Evolutionary conservation across 441 rosid species (phyloP).

Genomic region (Lepidium campestre): DNA sequence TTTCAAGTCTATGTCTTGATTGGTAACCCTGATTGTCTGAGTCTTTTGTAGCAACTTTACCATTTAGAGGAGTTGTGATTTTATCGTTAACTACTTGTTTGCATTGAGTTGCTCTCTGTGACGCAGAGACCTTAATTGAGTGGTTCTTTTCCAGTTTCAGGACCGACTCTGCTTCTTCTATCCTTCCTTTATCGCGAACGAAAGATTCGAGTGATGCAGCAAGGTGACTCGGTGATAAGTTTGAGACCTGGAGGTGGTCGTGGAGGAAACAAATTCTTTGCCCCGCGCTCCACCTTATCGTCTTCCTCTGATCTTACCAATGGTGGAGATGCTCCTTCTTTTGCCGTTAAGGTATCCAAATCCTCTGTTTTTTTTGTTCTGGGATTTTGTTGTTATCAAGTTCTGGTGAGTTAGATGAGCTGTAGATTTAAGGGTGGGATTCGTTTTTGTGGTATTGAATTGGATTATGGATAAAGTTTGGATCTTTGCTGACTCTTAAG

Average conservation of each 20-base stretch:
- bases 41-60: background rate
- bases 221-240: conserved; percentile 21
- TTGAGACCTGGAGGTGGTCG: conserved; percentile 33
- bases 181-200: background rate
- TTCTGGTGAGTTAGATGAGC: background rate
- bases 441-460: background rate
- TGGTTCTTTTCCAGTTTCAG: background rate
- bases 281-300: conserved; percentile 34
- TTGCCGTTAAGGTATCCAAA: conserved; percentile 19
- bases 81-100: background rate
- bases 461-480: background rate
- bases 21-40: background rate
- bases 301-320: conserved; percentile 22
- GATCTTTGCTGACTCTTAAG: background rate
- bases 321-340: conserved; percentile 21
- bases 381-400: background rate
- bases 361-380: background rate
- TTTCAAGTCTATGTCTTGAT: background rate
- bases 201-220: conserved; percentile 18
- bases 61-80: background rate
- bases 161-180: background rate
- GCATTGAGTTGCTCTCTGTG: background rate
- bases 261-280: conserved; percentile 23
- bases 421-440: background rate
- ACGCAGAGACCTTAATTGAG: background rate